Percentiles rank a stretch among this genome's conserved stretches.
phyloP scores from a whole-genome alignment of 2,329 filamentous ascomycete genomes.

The Botrytis byssoidea region DNA sequence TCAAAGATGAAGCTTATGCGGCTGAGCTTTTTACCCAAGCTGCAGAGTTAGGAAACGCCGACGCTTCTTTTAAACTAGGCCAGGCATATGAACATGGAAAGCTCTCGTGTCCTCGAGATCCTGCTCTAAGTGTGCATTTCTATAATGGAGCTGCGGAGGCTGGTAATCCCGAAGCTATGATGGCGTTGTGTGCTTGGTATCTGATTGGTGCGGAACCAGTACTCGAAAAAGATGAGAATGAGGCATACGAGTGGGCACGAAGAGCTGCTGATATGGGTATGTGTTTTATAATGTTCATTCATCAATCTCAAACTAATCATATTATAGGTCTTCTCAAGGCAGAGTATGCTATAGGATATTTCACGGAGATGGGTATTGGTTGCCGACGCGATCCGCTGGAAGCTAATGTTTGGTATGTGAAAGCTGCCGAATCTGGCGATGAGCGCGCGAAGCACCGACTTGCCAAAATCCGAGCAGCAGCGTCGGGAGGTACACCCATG shows the following conservation, averaged over 20 bases:
- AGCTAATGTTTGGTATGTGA: slow-evolving; percentile 98
- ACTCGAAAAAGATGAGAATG: slow-evolving; percentile 89
- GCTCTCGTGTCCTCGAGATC: slow-evolving; percentile 83
- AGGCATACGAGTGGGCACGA: slow-evolving; percentile 94
- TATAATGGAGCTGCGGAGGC: slow-evolving; percentile 89
- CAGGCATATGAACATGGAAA: slow-evolving; percentile 94
- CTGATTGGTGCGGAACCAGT: slow-evolving; percentile 91
- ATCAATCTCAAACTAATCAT: slow-evolving; percentile 22
- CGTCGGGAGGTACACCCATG: slow-evolving; percentile 47
- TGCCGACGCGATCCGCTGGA: slow-evolving; percentile 92
- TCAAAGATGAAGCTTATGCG: slow-evolving; percentile 85
- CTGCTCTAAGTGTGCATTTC: slow-evolving; percentile 92
- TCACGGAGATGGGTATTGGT: slow-evolving; percentile 97
- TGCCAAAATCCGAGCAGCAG: slow-evolving; percentile 80
- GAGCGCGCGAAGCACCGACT: slow-evolving; percentile 85
- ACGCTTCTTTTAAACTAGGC: slow-evolving; percentile 86
- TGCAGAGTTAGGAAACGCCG: slow-evolving; percentile 83
- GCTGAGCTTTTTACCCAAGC: slow-evolving; percentile 93
- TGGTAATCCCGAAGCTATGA: slow-evolving; percentile 86
- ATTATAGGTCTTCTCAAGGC: slow-evolving; percentile 53
- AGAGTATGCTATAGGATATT: slow-evolving; percentile 95
- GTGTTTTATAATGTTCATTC: slow-evolving; percentile 38
- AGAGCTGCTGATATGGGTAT: slow-evolving; percentile 82
- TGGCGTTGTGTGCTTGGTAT: slow-evolving; percentile 98
- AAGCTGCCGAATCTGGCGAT: slow-evolving; percentile 88